A percentile compares a stretch with the other conserved stretches of the same genome.
Evolutionary conservation across 345 rosid genomes (phyloP).

Genomic region (Toxicodendron radicans): DNA sequence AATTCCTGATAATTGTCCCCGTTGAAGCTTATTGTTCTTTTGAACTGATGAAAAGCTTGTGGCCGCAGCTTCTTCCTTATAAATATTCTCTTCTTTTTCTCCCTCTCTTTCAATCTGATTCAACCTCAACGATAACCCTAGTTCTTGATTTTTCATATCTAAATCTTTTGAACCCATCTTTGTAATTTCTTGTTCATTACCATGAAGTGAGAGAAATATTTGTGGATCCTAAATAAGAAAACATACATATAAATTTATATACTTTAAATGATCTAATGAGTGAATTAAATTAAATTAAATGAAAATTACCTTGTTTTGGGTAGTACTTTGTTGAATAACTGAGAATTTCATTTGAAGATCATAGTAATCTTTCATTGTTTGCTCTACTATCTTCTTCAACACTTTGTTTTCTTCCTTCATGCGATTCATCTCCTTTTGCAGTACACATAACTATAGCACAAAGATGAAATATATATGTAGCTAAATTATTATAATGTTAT

Average conservation of each 20-base stretch:
- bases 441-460: conserved; percentile 34
- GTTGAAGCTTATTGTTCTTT: conserved; percentile 32
- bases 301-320: conserved; percentile 29
- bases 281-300: conserved; percentile 9
- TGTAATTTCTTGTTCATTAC: conserved; percentile 22
- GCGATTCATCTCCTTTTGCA: conserved; percentile 52
- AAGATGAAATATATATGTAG: too few species aligned
- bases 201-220: conserved; percentile 35
- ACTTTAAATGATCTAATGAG: not conserved
- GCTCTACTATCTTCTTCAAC: conserved; percentile 54
- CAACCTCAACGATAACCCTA: conserved; percentile 54
- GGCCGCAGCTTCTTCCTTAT: conserved; percentile 1
- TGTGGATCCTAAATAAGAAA: conserved; percentile 29
- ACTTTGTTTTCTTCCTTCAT: conserved; percentile 61
- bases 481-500: too few species aligned
- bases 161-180: conserved; percentile 10
- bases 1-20: conserved; percentile 30
- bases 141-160: conserved; percentile 20
- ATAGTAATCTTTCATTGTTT: conserved; percentile 50
- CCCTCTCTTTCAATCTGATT: conserved; percentile 11
- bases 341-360: conserved; percentile 46
- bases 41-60: not conserved
- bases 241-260: not conserved
- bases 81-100: conserved; percentile 1
- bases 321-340: conserved; percentile 40